Base-by-base conservation (phyloP, 495 filamentous ascomycete species). In the Lasiosphaeriaceae sp. region DNA sequence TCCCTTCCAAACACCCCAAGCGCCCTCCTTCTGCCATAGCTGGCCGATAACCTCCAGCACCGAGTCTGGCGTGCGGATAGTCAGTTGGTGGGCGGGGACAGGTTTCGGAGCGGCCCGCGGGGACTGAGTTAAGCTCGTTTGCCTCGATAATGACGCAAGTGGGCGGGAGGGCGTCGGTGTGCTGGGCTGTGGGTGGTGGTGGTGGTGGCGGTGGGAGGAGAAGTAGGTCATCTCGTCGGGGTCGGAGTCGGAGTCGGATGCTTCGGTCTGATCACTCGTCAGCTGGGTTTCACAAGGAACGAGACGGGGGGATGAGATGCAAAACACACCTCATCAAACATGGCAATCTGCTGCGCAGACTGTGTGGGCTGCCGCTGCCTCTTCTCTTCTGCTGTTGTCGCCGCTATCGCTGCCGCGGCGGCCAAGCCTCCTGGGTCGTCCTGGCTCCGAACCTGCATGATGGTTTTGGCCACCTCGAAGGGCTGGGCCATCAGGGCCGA, bases 391-490 rank as follows among this genome's bases (percentile, higher is more conserved):
- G 53, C 47, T 1, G 63, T 50, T 11, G 66, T 49, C 2, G 60
- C 55, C 2, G 65, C 61, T 41, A 60, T 54, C 35, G 64, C 57
- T 17, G 63, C 59, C 11, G 68, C 61, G 26, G 61, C 55, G 34
- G 63, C 59, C 20, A 75, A 57, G 1, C 73, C 71, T 11, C 74
- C 76, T 6, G 72, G 21, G 47, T 80, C 76, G 56, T 75, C 77
- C 60, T 82, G 80, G 35, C 50, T 70, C 66, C 87, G 85, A 41
- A 90, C 85, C 73, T 98, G 94, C 65, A 97, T 71, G 48, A 97
- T 80, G 3, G 83, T 95, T 83, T 96, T 97, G 63, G 93, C 90
- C 55, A 96, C 91, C 73, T 97, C 92, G 69, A 97, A 96, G 20
- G 94, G 94, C 69, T 97, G 94, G n/a, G 89, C 85, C 59, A 95